Evolutionary conservation across 2,329 filamentous ascomycete species (phyloP), one percentile per base, ranked within the genome.

Genomic region (Aspergillus sp.): DNA sequence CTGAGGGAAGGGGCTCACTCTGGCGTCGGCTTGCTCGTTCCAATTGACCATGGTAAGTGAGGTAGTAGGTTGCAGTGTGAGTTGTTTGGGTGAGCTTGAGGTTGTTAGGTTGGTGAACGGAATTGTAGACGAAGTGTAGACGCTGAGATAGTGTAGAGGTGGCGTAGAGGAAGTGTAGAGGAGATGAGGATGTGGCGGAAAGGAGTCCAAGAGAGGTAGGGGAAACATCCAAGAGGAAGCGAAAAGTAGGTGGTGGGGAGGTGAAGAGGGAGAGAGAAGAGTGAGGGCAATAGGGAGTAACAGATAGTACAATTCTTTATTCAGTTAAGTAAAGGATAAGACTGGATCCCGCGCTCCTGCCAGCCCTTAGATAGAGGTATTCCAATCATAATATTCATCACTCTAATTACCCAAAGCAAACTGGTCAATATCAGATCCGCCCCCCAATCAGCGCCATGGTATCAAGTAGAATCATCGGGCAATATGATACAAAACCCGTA

Each of bases 1-100:
- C 8, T 22, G n/a, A 32, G 32, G 16, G 16, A 11, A 7, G 2
- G 22, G 41, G 49, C 54, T 51, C 60, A 68, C 67, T 56, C 58
- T 65, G n/a, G 64, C 64, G 24, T 68, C 65, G 0, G 58, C 49
- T n/a, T 64, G 40, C 0, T 59, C 51, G 7, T 61, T 59, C 67
- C 67, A 70, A 0, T 33, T 59, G 26, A 67, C 57, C 65, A 68
- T 70, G 2, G 46, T 63, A 33, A 19, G 2, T 47, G n/a, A 24
- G 11, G 17, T n/a, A 7, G 41, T 6, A 17, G 4, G 20, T 5
- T 36, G 5, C 2, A 14, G 9, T 9, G 32, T 20, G n/a, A 17
- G 19, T 24, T 16, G 40, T 13, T 42, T n/a, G 5, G 43, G 13
- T 13, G 10, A 26, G 4, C n/a, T 24, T 44, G 20, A 11, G 19